These are phyloP conservation scores for Solanum sitiens DNA, from an alignment of 257 asterid species.

Conservation along the genomic window DNA sequence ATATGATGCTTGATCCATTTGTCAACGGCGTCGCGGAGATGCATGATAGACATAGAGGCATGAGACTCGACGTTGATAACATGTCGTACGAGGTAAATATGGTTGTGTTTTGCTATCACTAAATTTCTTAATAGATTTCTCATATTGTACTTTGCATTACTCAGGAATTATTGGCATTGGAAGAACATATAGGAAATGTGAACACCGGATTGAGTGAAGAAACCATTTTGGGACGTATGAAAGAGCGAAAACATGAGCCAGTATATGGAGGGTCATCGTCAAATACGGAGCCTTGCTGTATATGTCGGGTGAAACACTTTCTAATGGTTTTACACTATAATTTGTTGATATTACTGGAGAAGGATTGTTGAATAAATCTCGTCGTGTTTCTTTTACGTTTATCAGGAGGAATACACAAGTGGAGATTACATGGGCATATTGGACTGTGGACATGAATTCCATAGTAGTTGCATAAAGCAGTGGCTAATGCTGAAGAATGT, in stretches of 20 bases:
- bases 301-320: conserved; percentile 57
- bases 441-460: conserved; percentile 84
- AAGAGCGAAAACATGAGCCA: conserved; percentile 30
- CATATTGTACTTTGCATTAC: neutral
- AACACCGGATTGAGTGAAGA: conserved; percentile 70
- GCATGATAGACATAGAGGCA: conserved; percentile 76
- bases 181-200: conserved; percentile 84
- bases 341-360: neutral
- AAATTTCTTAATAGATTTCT: neutral
- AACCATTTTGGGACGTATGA: conserved; percentile 29
- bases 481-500: conserved; percentile 74
- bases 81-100: conserved; percentile 85
- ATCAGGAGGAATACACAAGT: conserved; percentile 53
- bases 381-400: neutral
- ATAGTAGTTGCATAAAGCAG: conserved; percentile 63
- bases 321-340: neutral
- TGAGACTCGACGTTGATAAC: conserved; percentile 92
- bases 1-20: conserved; percentile 55
- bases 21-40: conserved; percentile 39
- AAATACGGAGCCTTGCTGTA: conserved; percentile 68
- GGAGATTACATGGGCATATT: conserved; percentile 60
- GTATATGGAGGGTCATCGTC: conserved; percentile 2
- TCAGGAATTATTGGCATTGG: conserved; percentile 87
- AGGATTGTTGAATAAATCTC: neutral
- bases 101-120: neutral